These are phyloP conservation scores for Colletotrichum abscissum DNA, from an alignment of 2,329 filamentous ascomycete genomes.

Conservation along the genomic window DNA sequence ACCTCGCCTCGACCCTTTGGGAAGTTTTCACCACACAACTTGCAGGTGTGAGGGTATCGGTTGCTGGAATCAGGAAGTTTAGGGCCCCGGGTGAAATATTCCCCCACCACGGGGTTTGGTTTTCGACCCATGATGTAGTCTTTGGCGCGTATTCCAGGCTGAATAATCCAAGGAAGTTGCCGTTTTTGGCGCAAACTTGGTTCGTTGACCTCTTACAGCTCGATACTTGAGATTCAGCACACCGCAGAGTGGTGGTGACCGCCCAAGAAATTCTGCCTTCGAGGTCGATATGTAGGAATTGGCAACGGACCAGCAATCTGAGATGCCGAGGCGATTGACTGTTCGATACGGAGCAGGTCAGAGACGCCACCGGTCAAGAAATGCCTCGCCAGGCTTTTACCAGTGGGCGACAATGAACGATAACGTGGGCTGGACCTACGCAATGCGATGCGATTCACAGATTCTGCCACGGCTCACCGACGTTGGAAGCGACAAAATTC, in stretches of 20 bases:
- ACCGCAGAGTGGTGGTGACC: conserved; percentile 27
- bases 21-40: conserved; percentile 87
- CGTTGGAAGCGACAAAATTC: conserved; percentile 45
- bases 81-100: conserved; percentile 87
- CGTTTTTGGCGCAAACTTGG: background rate
- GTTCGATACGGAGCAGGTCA: background rate
- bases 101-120: conserved; percentile 85
- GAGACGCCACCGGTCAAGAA: conserved; percentile 17
- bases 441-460: conserved; percentile 36
- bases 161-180: background rate
- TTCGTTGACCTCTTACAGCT: conserved; percentile 11
- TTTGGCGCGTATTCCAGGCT: background rate
- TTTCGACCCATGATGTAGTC: conserved; percentile 78
- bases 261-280: conserved; percentile 34
- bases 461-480: conserved; percentile 55
- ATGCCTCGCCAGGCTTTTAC: conserved; percentile 27
- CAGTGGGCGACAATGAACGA: conserved; percentile 18
- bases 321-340: background rate
- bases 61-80: conserved; percentile 93
- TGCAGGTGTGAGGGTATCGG: conserved; percentile 92
- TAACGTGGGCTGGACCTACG: conserved; percentile 20
- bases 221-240: conserved; percentile 8
- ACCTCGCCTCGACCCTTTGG: conserved; percentile 90
- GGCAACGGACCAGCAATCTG: conserved; percentile 15
- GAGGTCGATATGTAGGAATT: conserved; percentile 20